Base-by-base conservation (phyloP, 139 green algal genomes). In the Medakamo hakoo region DNA sequence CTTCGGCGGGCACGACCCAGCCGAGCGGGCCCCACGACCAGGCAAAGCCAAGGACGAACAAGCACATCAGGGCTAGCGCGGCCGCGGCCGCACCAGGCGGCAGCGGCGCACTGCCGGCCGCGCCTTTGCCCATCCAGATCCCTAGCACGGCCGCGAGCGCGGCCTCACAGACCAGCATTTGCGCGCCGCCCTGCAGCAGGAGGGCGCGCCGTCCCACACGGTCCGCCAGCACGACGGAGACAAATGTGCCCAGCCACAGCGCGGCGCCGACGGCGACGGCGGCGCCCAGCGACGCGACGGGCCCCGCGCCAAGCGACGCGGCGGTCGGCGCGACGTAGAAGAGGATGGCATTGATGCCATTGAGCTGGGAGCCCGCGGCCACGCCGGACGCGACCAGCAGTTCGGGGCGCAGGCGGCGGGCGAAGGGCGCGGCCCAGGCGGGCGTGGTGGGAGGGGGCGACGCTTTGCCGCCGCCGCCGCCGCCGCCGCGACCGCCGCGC, bases 1-100 rank as follows among this genome's bases (percentile, higher is more conserved):
- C 66, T 57, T 78, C 73, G 61, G 60, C 67, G 14, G 76, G 73
- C 28, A 79, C 68, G 56, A 82, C 63, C 79, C 79, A 86, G 30
- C 68, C 77, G 27, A 84, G 68, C 4, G 79, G 79, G 21, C 76
- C 76, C 72, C 73, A 86, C 4, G 75, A 83, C 72, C 73, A 84
- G 22, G 78, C 78, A 66, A 83, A 87, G 26, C 71, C 72, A 27
- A 58, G 30, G 49, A 75, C 67, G 60, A 71, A 75, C 40, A 65
- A 71, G 63, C 59, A 87, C 70, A 81, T 78, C 55, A 81, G 56
- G 1, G 73, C 77, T 27, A 84, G 16, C 40, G 40, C 40, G 9
- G 40, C 40, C 9, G 9, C 9, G 9, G 40, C 40, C 16, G 40
- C 40, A 16, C 40, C 40, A 16, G 40, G 40, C n/a, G n/a, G n/a